phyloP scores from a whole-genome alignment of 2,329 filamentous ascomycete genomes.

The Stagonosporopsis rhizophila region DNA sequence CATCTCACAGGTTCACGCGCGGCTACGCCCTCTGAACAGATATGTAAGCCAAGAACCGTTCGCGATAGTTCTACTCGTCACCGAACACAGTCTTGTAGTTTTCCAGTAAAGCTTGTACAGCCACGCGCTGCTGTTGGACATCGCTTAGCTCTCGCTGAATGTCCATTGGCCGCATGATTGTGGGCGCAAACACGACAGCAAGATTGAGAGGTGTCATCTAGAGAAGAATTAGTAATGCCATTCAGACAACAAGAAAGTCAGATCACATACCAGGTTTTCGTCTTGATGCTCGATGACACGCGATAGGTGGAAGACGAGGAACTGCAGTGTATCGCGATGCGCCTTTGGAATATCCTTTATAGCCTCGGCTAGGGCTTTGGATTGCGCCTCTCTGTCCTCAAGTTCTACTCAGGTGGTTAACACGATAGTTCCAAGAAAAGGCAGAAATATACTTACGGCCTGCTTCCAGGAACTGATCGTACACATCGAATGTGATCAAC shows the following conservation, averaged over 20 bases:
- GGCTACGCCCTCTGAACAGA: neutral
- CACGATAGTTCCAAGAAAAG: neutral
- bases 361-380: constrained; percentile 71
- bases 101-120: constrained; percentile 92
- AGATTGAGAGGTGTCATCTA: constrained; percentile 96
- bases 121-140: constrained; percentile 90
- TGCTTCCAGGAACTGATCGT: constrained; percentile 86
- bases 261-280: constrained; percentile 77
- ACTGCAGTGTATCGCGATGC: constrained; percentile 89
- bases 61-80: constrained; percentile 34
- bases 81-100: constrained; percentile 82
- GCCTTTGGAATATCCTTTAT: constrained; percentile 80
- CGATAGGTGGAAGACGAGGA: constrained; percentile 90
- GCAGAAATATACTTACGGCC: constrained; percentile 64
- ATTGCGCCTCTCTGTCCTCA: constrained; percentile 58
- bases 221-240: constrained; percentile 21
- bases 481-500: constrained; percentile 89
- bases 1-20: constrained; percentile 6
- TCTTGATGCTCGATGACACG: constrained; percentile 82
- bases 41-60: constrained; percentile 3
- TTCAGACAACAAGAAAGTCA: neutral
- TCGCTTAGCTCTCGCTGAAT: constrained; percentile 95
- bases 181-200: constrained; percentile 96
- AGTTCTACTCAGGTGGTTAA: constrained; percentile 59
- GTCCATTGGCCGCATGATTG: constrained; percentile 90